Percentiles rank a stretch among this genome's conserved stretches.
Conservation (phyloP, 2,329 filamentous ascomycete species). For the Hypoxylon sp. region DNA sequence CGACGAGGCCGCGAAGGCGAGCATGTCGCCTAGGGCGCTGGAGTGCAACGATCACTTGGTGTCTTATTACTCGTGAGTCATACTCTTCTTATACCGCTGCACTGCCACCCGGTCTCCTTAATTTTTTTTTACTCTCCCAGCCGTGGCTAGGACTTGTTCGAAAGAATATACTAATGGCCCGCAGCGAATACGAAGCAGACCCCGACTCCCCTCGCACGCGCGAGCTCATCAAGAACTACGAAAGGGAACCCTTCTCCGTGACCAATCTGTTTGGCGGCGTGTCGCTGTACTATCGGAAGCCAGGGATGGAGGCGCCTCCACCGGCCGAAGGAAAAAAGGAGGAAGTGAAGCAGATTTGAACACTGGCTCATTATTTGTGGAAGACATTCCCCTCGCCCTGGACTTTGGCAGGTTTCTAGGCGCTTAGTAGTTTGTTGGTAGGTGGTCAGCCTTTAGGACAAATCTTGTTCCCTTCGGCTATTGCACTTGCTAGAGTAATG, state of each 20-base stretch:
- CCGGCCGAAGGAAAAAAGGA: no score
- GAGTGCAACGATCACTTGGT: constrained; percentile 4
- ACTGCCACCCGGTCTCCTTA: background rate
- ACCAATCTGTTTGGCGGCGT: constrained; percentile 22
- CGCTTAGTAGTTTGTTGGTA: no score
- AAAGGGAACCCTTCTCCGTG: constrained; percentile 8
- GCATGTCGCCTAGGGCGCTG: background rate
- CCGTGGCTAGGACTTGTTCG: no score
- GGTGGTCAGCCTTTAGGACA: no score
- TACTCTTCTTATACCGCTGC: background rate
- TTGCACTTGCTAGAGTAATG: no score
- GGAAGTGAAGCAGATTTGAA: no score
- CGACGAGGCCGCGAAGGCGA: constrained; percentile 8
- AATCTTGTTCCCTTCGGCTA: no score
- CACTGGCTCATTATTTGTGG: no score
- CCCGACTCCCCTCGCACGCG: constrained; percentile 28
- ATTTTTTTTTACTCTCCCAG: background rate
- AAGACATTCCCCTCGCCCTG: no score
- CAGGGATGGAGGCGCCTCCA: no score
- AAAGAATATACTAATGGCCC: background rate
- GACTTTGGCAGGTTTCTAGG: no score
- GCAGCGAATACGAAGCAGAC: background rate
- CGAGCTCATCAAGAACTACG: constrained; percentile 14
- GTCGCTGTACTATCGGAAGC: no score
- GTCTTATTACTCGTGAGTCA: constrained; percentile 14